phyloP scores from a whole-genome alignment of 2,329 filamentous ascomycete genomes.

The Fusarium heterosporum region DNA sequence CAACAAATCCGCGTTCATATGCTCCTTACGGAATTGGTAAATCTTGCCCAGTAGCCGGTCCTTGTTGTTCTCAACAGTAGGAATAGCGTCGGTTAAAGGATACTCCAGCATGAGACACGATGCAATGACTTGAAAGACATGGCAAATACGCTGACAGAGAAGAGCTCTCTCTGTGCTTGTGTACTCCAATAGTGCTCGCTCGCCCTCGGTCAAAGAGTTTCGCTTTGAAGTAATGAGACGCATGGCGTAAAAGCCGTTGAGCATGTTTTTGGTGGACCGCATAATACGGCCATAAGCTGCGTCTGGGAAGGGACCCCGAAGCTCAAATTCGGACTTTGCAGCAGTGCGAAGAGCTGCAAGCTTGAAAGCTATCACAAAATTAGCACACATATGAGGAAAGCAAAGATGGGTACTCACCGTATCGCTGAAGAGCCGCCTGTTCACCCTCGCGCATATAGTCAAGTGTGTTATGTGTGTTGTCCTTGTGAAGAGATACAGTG shows the following conservation, averaged over 20 bases:
- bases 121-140: slow-evolving; percentile 87
- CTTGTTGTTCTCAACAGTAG: slow-evolving; percentile 81
- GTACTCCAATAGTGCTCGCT: slow-evolving; percentile 82
- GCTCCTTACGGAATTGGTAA: slow-evolving; percentile 83
- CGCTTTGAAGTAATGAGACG: slow-evolving; percentile 90
- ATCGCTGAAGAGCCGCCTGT: slow-evolving; percentile 87
- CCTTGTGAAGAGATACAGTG: slow-evolving; percentile 73
- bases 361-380: slow-evolving; percentile 63
- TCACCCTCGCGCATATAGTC: slow-evolving; percentile 90
- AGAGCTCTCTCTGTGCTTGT: slow-evolving; percentile 83
- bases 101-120: slow-evolving; percentile 96
- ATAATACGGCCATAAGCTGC: slow-evolving; percentile 79
- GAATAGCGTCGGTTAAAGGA: slow-evolving; percentile 88
- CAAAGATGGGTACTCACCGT: slow-evolving; percentile 55
- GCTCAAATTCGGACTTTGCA: slow-evolving; percentile 87
- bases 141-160: slow-evolving; percentile 89
- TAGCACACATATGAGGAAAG: background rate
- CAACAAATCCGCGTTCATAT: slow-evolving; percentile 54
- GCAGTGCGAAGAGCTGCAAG: slow-evolving; percentile 79
- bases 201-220: slow-evolving; percentile 78
- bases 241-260: slow-evolving; percentile 97
- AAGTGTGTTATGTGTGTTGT: slow-evolving; percentile 63
- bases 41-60: slow-evolving; percentile 89
- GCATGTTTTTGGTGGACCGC: slow-evolving; percentile 81
- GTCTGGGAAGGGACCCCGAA: slow-evolving; percentile 86